phyloP scores from a whole-genome alignment of 2,329 filamentous ascomycete genomes.

The Claviceps lovelessii region DNA sequence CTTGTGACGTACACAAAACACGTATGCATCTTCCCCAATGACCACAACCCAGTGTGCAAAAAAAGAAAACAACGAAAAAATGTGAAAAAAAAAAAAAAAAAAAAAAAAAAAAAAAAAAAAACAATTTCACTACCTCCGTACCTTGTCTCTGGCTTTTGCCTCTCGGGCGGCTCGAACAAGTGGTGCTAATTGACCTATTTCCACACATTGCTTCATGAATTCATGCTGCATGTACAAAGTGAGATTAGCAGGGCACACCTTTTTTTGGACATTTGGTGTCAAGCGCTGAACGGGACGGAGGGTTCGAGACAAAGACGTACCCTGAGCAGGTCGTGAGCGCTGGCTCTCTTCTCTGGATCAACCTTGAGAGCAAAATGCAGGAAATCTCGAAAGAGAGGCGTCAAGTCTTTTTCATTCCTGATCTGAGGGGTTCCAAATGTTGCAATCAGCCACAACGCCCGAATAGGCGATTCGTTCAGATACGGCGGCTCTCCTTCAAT shows the following conservation, averaged over 20 bases:
- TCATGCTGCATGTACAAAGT: slow-evolving; percentile 42
- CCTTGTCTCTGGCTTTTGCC: slow-evolving; percentile 74
- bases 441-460: slow-evolving; percentile 88
- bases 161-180: slow-evolving; percentile 75
- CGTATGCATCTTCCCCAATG: not conserved
- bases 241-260: not conserved
- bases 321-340: slow-evolving; percentile 81
- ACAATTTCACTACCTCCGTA: slow-evolving; percentile 37
- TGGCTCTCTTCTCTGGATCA: slow-evolving; percentile 90
- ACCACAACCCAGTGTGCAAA: not conserved
- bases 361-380: slow-evolving; percentile 87
- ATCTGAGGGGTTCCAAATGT: slow-evolving; percentile 92
- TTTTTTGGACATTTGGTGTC: too few relatives aligned
- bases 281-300: too few relatives aligned
- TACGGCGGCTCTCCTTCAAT: slow-evolving; percentile 97
- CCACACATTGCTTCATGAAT: slow-evolving; percentile 65
- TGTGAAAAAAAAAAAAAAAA: not conserved
- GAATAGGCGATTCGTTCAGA: slow-evolving; percentile 82
- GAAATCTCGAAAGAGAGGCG: slow-evolving; percentile 77
- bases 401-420: slow-evolving; percentile 78
- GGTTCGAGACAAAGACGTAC: slow-evolving; percentile 37
- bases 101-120: too few relatives aligned
- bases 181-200: slow-evolving; percentile 64
- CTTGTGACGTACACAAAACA: slow-evolving; percentile 2
- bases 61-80: not conserved